Evolutionary conservation across 208 protist genomes (phyloP).

Genomic region (Angomonas deanei): DNA sequence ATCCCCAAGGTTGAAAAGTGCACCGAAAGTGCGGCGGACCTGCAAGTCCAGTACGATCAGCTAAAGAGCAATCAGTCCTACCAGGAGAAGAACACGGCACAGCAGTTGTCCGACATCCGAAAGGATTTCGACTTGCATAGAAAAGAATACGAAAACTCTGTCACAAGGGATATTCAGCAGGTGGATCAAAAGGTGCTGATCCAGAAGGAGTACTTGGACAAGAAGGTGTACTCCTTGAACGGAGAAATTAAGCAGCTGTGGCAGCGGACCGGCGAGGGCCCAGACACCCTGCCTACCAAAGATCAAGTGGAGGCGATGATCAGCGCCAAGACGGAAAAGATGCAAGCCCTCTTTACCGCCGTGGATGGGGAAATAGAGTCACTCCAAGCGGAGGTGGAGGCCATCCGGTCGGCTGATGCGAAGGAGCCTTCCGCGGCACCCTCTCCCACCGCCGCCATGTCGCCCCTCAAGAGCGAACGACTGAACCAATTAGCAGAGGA

Average conservation of each 20-base stretch:
- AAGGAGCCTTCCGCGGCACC: not conserved
- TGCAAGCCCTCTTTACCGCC: not conserved
- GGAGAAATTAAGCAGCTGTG: not conserved
- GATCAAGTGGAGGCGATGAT: not conserved
- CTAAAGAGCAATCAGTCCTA: slow-evolving; percentile 9
- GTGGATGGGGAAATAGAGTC: slow-evolving; percentile 1
- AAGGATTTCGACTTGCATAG: slow-evolving; percentile 8
- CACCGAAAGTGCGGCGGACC: not conserved
- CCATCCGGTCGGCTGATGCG: not conserved
- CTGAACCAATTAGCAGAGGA: not conserved
- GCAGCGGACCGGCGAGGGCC: not conserved
- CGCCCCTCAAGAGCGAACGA: slow-evolving; percentile 2
- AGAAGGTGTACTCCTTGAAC: not conserved
- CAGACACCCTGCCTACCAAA: not conserved
- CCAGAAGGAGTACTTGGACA: slow-evolving; percentile 6
- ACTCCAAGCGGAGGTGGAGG: not conserved
- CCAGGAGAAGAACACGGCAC: slow-evolving; percentile 12
- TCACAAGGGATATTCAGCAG: not conserved
- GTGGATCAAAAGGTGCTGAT: not conserved
- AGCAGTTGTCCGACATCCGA: slow-evolving; percentile 5
- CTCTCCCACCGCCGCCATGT: not conserved
- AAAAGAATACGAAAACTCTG: slow-evolving; percentile 16
- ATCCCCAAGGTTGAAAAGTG: not conserved
- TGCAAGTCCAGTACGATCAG: slow-evolving; percentile 1
- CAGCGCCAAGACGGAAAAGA: not conserved